Conservation (phyloP, 1,139 yeast species). For the Saccharomycopsis hybrid region DNA sequence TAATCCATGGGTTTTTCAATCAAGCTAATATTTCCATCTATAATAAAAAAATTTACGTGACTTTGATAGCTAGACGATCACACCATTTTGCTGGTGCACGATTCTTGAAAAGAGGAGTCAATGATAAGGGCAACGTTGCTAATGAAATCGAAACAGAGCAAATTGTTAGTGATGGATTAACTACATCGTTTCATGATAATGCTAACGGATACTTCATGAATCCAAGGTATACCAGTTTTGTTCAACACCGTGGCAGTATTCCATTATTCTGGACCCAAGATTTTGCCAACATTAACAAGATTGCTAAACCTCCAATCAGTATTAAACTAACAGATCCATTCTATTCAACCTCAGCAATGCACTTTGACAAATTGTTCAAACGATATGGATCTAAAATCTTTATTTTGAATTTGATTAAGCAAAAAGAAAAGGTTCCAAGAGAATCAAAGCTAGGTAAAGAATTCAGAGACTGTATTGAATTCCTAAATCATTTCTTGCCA, state of each 20-base stretch:
- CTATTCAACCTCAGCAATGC: constrained; percentile 82
- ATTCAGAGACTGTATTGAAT: constrained; percentile 68
- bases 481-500: constrained; percentile 78
- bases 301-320: constrained; percentile 76
- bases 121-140: constrained; percentile 90
- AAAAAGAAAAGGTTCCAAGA: constrained; percentile 80
- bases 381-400: constrained; percentile 81
- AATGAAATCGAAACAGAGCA: constrained; percentile 98
- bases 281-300: constrained; percentile 32
- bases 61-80: constrained; percentile 87
- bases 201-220: constrained; percentile 72
- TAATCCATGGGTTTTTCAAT: constrained; percentile 95
- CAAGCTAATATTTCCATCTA: constrained; percentile 87
- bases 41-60: constrained; percentile 77
- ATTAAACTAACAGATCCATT: constrained; percentile 84
- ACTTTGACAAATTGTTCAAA: constrained; percentile 78
- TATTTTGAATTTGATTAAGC: constrained; percentile 75
- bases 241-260: constrained; percentile 94
- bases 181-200: constrained; percentile 83
- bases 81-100: constrained; percentile 98
- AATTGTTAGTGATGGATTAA: constrained; percentile 81
- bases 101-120: constrained; percentile 90
- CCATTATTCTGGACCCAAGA: constrained; percentile 97
- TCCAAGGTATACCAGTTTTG: constrained; percentile 85
- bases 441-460: constrained; percentile 76